These are phyloP conservation scores for Tolypocladium amazonense DNA, from an alignment of 2,329 filamentous ascomycete species.

Conservation along the genomic window DNA sequence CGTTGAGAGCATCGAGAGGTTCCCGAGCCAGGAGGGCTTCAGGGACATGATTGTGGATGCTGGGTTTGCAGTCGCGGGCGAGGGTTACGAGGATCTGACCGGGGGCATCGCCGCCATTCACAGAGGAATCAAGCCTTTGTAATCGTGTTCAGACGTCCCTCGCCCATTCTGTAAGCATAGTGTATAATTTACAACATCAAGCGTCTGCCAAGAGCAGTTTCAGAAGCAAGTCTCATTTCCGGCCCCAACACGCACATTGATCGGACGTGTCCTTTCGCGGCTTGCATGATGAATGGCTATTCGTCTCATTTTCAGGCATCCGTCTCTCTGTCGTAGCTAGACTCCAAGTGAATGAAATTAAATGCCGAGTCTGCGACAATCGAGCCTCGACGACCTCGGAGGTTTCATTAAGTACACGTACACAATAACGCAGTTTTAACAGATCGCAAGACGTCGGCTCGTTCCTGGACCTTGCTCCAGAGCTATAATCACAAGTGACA, in stretches of 20 bases:
- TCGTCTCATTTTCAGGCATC: not conserved
- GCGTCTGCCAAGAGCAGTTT: not conserved
- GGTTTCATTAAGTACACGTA: slow-evolving; percentile 28
- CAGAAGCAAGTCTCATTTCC: not conserved
- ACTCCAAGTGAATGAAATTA: slow-evolving; percentile 22
- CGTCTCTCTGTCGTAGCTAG: slow-evolving; percentile 7
- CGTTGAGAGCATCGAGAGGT: slow-evolving; percentile 92
- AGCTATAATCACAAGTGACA: slow-evolving; percentile 8
- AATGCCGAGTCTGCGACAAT: slow-evolving; percentile 16
- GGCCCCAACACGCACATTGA: not conserved
- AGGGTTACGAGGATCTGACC: slow-evolving; percentile 83
- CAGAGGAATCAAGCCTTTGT: slow-evolving; percentile 78
- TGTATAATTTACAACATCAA: slow-evolving; percentile 8
- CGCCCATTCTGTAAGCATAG: slow-evolving; percentile 1
- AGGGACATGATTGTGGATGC: slow-evolving; percentile 72
- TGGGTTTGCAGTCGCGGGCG: slow-evolving; percentile 74
- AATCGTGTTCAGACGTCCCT: not conserved
- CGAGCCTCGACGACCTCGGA: slow-evolving; percentile 14
- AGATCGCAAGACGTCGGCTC: slow-evolving; percentile 4
- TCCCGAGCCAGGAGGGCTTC: slow-evolving; percentile 80
- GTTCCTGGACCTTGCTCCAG: slow-evolving; percentile 9
- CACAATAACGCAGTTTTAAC: slow-evolving; percentile 7
- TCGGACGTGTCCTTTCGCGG: not conserved
- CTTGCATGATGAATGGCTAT: not conserved
- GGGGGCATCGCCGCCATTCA: slow-evolving; percentile 93